Percentiles rank a stretch among this genome's conserved stretches.
Evolutionary conservation across 352 stramenopile species (phyloP).

Genomic region (Globisporangium paroecandrum): DNA sequence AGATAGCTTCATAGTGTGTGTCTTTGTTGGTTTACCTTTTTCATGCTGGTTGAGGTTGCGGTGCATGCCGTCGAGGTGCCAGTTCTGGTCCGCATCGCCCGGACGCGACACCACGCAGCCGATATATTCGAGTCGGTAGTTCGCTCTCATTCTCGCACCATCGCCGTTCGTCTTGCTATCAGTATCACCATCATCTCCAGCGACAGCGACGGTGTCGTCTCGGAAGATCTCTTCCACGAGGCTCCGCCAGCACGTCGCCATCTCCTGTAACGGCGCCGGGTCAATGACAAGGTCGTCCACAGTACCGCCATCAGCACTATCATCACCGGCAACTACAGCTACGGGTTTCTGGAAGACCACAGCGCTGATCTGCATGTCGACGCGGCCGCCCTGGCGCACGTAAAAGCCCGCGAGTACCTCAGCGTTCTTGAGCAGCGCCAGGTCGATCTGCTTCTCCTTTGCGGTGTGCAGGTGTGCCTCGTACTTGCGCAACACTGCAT

Average conservation of each 20-base stretch:
- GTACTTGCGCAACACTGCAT: slow-evolving; percentile 37
- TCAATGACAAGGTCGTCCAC: slow-evolving; percentile 17
- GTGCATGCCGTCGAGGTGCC: slow-evolving; percentile 77
- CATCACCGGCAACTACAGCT: not conserved
- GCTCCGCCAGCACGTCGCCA: slow-evolving; percentile 30
- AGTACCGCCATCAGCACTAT: not conserved
- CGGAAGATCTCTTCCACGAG: slow-evolving; percentile 23
- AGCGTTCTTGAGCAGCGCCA: slow-evolving; percentile 34
- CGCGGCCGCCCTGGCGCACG: slow-evolving; percentile 59
- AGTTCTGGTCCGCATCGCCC: slow-evolving; percentile 68
- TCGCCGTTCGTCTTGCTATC: not conserved
- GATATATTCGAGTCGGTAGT: slow-evolving; percentile 60
- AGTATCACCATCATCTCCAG: slow-evolving; percentile 18
- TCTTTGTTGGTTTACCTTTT: slow-evolving; percentile 25
- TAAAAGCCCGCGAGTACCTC: slow-evolving; percentile 68
- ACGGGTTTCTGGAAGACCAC: slow-evolving; percentile 12
- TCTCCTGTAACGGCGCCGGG: slow-evolving; percentile 25
- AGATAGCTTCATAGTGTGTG: no score
- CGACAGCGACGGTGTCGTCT: slow-evolving; percentile 3
- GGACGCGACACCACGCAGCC: slow-evolving; percentile 65
- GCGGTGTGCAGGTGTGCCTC: slow-evolving; percentile 35
- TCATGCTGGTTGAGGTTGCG: slow-evolving; percentile 45
- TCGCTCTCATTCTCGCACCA: not conserved
- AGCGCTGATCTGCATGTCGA: slow-evolving; percentile 63
- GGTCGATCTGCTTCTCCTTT: slow-evolving; percentile 23